Base-by-base conservation (phyloP, 371 early-diverging fungal genomes). In the Lichtheimia corymbifera region DNA sequence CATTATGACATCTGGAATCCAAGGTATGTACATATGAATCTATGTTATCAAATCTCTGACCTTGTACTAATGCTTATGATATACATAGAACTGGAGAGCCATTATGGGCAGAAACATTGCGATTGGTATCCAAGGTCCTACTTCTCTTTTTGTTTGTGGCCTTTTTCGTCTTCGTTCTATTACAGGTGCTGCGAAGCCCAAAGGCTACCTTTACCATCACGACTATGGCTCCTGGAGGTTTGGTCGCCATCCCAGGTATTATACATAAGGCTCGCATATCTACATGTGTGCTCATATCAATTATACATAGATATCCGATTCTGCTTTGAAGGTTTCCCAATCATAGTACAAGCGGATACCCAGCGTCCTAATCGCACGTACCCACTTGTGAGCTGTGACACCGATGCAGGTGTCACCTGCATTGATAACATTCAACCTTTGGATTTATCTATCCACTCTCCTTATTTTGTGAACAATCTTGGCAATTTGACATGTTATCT, bases 71-170 rank as follows among this genome's bases (percentile, higher is more conserved):
- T 55, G 54, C 35, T 20, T 50, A 13, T 58, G 17, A 9, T 20
- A 15, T 53, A 14, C 15, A 42, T 56, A 70, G 70, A 57, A 65
- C 64, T 28, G 73, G 73, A 54, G 73, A 73, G 47, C 73, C 73
- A 25, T 27, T 62, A 0, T 73, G 73, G 73, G 65, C 73, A 14
- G 73, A 73, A 53, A 57, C 67, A 27, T 59, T 63, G 4, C 67
- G 70, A 1, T 53, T 70, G 14, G 17, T 61, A n/a, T 63, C 60
- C 28, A 62, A 66, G 50, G 41, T 67, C 43, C n/a, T 65, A n/a
- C 47, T 65, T 5, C 41, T 64, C 6, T 62, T 62, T 57, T n/a
- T 65, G 41, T 70, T 73, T 43, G 52, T 60, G 6, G 50, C 60
- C 3, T 67, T 73, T 40, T 52, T 73, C 15, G 68, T 57, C 5